Percentiles rank a stretch among this genome's conserved stretches.
Conservation (phyloP, 805 yeast genomes). For the Ogataea parapolymorpha region DNA sequence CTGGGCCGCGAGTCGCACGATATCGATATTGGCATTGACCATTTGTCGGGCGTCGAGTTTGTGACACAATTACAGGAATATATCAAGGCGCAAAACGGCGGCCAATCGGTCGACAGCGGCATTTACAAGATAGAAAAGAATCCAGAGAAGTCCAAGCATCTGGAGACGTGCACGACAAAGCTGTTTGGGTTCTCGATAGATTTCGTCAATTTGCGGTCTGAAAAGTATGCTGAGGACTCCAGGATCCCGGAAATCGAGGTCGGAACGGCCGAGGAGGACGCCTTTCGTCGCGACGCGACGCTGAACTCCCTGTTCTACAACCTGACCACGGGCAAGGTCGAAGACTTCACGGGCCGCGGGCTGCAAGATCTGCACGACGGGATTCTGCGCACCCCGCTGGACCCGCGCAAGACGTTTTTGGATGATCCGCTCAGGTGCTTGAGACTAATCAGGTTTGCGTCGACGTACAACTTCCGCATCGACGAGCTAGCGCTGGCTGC, state of each 20-base stretch:
- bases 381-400: constrained; percentile 80
- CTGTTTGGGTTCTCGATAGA: constrained; percentile 84
- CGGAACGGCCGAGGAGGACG: constrained; percentile 93
- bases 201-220: constrained; percentile 87
- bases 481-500: constrained; percentile 57
- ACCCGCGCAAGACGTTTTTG: constrained; percentile 76
- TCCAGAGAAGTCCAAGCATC: constrained; percentile 93
- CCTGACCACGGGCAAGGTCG: constrained; percentile 62
- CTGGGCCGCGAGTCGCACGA: constrained; percentile 80
- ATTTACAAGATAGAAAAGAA: constrained; percentile 85
- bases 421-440: constrained; percentile 94
- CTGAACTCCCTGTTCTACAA: constrained; percentile 90
- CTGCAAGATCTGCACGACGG: constrained; percentile 67
- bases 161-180: constrained; percentile 94
- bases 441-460: constrained; percentile 81
- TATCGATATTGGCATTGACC: constrained; percentile 86
- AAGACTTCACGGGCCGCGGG: constrained; percentile 82
- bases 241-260: constrained; percentile 79
- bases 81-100: constrained; percentile 30
- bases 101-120: constrained; percentile 26
- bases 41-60: constrained; percentile 80
- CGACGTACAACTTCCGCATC: constrained; percentile 66
- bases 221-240: constrained; percentile 76
- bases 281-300: constrained; percentile 91
- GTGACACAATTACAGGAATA: constrained; percentile 63